These are phyloP conservation scores for Globisporangium irregulare DNA, from an alignment of 352 stramenopile species.

Conservation along the genomic window DNA sequence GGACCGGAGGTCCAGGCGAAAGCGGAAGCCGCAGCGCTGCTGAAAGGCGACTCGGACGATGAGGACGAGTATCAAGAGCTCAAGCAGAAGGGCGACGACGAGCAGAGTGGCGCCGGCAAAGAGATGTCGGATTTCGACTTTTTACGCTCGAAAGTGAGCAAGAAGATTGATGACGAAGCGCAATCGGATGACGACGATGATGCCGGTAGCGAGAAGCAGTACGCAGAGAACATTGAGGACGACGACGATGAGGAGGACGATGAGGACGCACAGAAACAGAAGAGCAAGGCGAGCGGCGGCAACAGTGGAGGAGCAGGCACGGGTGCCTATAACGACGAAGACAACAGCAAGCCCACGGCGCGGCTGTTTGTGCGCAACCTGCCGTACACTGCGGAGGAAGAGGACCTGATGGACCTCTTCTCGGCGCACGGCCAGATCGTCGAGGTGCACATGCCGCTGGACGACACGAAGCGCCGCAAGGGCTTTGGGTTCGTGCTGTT, in stretches of 20 bases:
- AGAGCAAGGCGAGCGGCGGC: constrained; percentile 7
- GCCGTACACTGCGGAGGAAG: constrained; percentile 94
- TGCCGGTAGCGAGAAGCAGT: constrained; percentile 31
- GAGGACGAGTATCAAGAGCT: constrained; percentile 89
- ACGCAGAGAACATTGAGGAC: constrained; percentile 39
- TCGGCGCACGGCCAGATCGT: constrained; percentile 82
- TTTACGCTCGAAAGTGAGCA: constrained; percentile 92
- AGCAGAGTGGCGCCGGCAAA: constrained; percentile 23
- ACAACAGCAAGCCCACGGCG: constrained; percentile 39
- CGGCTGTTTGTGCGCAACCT: constrained; percentile 98
- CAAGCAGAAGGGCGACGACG: constrained; percentile 24
- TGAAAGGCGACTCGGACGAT: constrained; percentile 36
- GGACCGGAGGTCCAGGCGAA: constrained; percentile 28
- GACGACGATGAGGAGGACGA: constrained; percentile 30
- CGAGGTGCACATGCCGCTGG: constrained; percentile 96
- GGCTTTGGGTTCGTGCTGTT: constrained; percentile 98
- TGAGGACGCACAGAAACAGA: constrained; percentile 8
- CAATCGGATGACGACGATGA: constrained; percentile 33
- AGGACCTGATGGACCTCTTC: constrained; percentile 94
- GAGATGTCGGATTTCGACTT: constrained; percentile 92
- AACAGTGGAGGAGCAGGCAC: not conserved
- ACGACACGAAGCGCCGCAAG: constrained; percentile 94
- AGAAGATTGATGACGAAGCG: constrained; percentile 79
- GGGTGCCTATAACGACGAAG: constrained; percentile 31
- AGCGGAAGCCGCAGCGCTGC: constrained; percentile 23